A percentile compares a stretch with the other conserved stretches of the same genome.
phyloP scores from a whole-genome alignment of 1,139 yeast genomes.

The Trichomonascaceae sp. region DNA sequence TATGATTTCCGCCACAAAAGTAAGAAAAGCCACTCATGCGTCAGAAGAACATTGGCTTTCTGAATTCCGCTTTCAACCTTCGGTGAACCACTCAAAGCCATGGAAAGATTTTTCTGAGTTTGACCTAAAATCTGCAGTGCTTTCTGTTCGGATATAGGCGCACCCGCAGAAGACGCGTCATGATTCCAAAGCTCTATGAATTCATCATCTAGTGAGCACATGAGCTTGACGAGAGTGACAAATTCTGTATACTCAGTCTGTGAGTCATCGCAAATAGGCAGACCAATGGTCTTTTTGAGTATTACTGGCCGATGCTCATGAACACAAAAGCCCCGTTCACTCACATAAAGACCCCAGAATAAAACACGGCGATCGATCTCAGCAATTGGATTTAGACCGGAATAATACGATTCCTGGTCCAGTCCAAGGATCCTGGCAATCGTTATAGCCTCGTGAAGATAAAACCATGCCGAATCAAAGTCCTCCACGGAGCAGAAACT shows the following conservation, averaged over 20 bases:
- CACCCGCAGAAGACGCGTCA: constrained; percentile 1
- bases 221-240: constrained; percentile 12
- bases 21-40: constrained; percentile 15
- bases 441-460: constrained; percentile 14
- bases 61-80: constrained; percentile 13
- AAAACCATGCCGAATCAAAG: constrained; percentile 14
- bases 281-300: constrained; percentile 10
- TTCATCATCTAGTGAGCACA: constrained; percentile 15
- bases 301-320: constrained; percentile 15
- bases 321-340: constrained; percentile 16
- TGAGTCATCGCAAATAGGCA: constrained; percentile 6
- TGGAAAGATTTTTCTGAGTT: constrained; percentile 10
- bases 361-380: constrained; percentile 13
- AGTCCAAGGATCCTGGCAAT: constrained; percentile 12
- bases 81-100: constrained; percentile 11
- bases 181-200: constrained; percentile 12
- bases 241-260: constrained; percentile 10
- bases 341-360: constrained; percentile 16
- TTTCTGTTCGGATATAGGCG: not conserved
- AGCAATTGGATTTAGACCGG: constrained; percentile 7
- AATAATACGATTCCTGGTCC: constrained; percentile 12
- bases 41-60: constrained; percentile 14
- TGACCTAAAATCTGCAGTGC: constrained; percentile 4
- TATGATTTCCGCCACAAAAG: constrained; percentile 2
- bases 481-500: constrained; percentile 14